Evolutionary conservation across 257 asterid genomes (phyloP).

Genomic region (Pogostemon cablin): DNA sequence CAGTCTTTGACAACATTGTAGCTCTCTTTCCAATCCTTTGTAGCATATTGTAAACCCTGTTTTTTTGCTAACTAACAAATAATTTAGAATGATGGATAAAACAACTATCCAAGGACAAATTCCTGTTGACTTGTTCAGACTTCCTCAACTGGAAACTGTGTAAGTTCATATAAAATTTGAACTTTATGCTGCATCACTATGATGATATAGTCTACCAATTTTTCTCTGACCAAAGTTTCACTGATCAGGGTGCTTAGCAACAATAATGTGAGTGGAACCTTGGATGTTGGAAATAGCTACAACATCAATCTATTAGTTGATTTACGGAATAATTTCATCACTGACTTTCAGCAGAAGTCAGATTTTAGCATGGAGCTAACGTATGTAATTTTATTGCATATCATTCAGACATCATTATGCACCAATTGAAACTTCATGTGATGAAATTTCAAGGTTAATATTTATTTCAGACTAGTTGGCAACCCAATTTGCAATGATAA

Average conservation of each 20-base stretch:
- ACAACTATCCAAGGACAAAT: slow-evolving; percentile 61
- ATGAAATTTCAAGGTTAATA: slow-evolving; percentile 4
- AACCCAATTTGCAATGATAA: slow-evolving; percentile 67
- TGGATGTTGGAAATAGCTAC: slow-evolving; percentile 70
- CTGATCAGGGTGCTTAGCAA: slow-evolving; percentile 58
- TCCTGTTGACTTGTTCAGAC: slow-evolving; percentile 55
- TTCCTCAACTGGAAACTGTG: slow-evolving; percentile 74
- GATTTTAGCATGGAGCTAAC: slow-evolving; percentile 47
- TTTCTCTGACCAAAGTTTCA: slow-evolving; percentile 21
- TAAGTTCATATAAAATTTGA: slow-evolving; percentile 41
- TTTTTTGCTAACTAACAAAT: slow-evolving; percentile 30
- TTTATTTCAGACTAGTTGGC: slow-evolving; percentile 55
- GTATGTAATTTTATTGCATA: slow-evolving; percentile 38
- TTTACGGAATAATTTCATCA: slow-evolving; percentile 66
- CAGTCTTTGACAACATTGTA: slow-evolving; percentile 79
- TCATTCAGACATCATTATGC: neutral
- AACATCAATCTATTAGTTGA: slow-evolving; percentile 62
- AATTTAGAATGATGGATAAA: slow-evolving; percentile 62
- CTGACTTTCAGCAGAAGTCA: slow-evolving; percentile 49
- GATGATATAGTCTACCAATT: neutral
- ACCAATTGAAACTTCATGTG: neutral
- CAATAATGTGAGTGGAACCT: slow-evolving; percentile 61
- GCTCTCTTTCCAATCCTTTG: slow-evolving; percentile 30
- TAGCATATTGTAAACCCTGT: neutral
- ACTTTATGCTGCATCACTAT: neutral